These are phyloP conservation scores for Magnaporthales sp. DNA, from an alignment of 2,329 filamentous ascomycete species.

Conservation along the genomic window DNA sequence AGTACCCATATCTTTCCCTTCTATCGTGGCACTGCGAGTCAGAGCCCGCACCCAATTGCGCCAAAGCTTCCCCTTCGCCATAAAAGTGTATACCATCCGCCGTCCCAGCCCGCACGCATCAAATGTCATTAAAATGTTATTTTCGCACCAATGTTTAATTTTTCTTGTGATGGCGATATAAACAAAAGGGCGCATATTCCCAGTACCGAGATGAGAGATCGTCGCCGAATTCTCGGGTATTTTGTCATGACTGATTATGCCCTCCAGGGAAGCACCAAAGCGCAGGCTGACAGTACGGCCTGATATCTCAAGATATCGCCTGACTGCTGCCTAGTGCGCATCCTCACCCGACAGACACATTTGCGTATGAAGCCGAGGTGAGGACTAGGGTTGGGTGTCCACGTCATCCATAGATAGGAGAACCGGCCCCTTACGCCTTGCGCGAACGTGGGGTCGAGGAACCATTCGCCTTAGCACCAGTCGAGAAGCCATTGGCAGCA, in stretches of 20 bases:
- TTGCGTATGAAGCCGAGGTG: neutral
- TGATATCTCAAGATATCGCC: neutral
- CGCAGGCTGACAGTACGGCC: neutral
- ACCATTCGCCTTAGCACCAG: constrained; percentile 40
- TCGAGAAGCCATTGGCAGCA: constrained; percentile 42
- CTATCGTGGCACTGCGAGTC: neutral
- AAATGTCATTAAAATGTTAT: neutral
- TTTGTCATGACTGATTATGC: neutral
- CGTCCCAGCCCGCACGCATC: neutral
- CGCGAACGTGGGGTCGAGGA: constrained; percentile 51
- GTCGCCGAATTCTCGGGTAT: neutral
- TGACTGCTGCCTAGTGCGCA: neutral
- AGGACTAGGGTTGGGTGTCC: neutral
- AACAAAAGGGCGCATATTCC: neutral
- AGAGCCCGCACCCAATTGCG: neutral
- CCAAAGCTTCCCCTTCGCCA: neutral
- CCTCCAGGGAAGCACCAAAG: neutral
- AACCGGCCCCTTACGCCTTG: constrained; percentile 47
- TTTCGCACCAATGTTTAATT: neutral
- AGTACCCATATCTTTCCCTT: neutral
- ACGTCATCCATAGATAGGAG: neutral
- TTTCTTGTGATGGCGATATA: neutral
- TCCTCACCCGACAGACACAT: neutral
- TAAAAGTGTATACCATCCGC: neutral
- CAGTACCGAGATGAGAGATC: neutral